Percentiles rank a stretch among this genome's conserved stretches.
phyloP scores from a whole-genome alignment of 257 asterid genomes.

The Jacaranda copaia region DNA sequence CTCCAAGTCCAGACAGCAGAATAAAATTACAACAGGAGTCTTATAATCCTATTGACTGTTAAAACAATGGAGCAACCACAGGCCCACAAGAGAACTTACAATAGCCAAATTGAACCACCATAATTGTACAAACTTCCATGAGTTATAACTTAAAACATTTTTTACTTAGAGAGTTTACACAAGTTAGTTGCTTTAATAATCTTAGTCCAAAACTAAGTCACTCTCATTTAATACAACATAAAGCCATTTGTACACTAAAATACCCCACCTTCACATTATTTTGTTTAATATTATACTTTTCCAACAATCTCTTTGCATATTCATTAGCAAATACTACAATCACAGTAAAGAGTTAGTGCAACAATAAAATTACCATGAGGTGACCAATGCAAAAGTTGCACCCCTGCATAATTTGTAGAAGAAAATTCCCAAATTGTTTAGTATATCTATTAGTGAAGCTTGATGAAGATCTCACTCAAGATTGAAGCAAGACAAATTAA shows the following conservation, averaged over 20 bases:
- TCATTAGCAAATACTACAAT: slow-evolving; percentile 3
- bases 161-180: background rate
- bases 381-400: slow-evolving; percentile 18
- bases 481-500: slow-evolving; percentile 1
- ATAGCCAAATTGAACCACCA: background rate
- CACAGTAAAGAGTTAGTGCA: slow-evolving; percentile 17
- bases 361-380: slow-evolving; percentile 23
- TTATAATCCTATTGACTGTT: background rate
- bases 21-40: background rate
- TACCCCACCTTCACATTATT: background rate
- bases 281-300: background rate
- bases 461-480: background rate
- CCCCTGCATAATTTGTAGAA: background rate
- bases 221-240: slow-evolving; percentile 3
- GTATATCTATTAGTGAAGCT: slow-evolving; percentile 6
- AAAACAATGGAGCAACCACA: background rate
- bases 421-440: background rate
- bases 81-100: background rate
- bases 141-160: background rate
- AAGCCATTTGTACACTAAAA: background rate
- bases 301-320: background rate
- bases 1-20: slow-evolving; percentile 14
- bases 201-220: slow-evolving; percentile 15
- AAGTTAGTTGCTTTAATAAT: slow-evolving; percentile 3
- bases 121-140: background rate